A percentile compares a stretch with the other conserved stretches of the same genome.
These are phyloP conservation scores for Akanthomyces muscarius DNA, from an alignment of 2,329 filamentous ascomycete species.

Conservation along the genomic window DNA sequence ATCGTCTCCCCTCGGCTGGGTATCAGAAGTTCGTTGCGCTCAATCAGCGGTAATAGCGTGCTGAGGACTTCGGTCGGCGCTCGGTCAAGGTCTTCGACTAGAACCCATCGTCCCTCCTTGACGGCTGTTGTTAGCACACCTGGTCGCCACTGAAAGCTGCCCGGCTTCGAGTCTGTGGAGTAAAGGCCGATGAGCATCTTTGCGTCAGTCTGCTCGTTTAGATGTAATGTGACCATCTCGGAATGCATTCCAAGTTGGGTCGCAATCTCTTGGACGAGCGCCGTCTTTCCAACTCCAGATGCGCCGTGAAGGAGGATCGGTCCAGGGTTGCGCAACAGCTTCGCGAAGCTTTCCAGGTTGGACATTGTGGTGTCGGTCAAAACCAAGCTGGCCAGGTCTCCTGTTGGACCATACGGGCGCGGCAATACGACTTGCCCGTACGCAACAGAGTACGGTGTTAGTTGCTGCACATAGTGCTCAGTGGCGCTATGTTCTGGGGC, in stretches of 20 bases:
- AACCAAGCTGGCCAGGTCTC: conserved; percentile 52
- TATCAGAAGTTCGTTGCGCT: conserved; percentile 85
- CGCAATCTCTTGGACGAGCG: conserved; percentile 77
- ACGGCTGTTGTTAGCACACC: conserved; percentile 93
- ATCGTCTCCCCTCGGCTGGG: conserved; percentile 85
- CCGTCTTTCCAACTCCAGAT: conserved; percentile 87
- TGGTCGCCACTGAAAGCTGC: conserved; percentile 86
- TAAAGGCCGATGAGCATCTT: conserved; percentile 96
- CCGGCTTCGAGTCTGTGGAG: conserved; percentile 79
- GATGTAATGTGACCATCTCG: conserved; percentile 85
- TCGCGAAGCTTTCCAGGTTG: conserved; percentile 69
- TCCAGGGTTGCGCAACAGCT: conserved; percentile 59
- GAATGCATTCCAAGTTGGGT: conserved; percentile 72
- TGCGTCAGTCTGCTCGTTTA: conserved; percentile 97
- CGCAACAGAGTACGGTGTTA: conserved; percentile 59
- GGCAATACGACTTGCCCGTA: conserved; percentile 67
- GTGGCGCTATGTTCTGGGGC: conserved; percentile 1
- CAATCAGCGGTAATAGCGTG: conserved; percentile 85
- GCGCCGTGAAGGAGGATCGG: conserved; percentile 80
- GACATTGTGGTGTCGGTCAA: conserved; percentile 66
- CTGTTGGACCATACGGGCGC: conserved; percentile 48
- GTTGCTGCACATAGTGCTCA: conserved; percentile 30
- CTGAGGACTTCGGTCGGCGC: conserved; percentile 94
- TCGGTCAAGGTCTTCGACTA: conserved; percentile 94
- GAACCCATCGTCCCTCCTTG: conserved; percentile 88